These are phyloP conservation scores for Diaporthe citriasiana DNA, from an alignment of 2,329 filamentous ascomycete genomes.

Conservation along the genomic window DNA sequence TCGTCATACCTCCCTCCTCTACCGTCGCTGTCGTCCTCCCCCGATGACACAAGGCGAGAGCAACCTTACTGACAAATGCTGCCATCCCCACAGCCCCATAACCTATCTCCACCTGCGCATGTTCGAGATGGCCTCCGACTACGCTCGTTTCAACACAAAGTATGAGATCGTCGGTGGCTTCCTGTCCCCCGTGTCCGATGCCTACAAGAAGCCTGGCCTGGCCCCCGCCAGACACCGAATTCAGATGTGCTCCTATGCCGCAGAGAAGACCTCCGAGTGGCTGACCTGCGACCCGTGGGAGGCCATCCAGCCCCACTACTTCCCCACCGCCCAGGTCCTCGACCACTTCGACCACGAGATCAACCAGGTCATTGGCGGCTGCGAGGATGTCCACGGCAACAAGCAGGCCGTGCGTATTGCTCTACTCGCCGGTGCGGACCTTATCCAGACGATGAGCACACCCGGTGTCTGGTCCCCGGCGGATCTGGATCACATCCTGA, in stretches of 20 bases:
- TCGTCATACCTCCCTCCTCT: slow-evolving; percentile 12
- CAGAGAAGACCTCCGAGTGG: slow-evolving; percentile 81
- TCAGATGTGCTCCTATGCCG: slow-evolving; percentile 88
- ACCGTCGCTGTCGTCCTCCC: background rate
- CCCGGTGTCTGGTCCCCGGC: slow-evolving; percentile 85
- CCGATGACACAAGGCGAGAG: background rate
- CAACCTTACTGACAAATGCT: slow-evolving; percentile 27
- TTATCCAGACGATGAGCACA: slow-evolving; percentile 80
- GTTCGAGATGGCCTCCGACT: slow-evolving; percentile 56
- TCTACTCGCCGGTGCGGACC: slow-evolving; percentile 81
- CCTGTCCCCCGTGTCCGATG: slow-evolving; percentile 77
- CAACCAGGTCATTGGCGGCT: slow-evolving; percentile 82
- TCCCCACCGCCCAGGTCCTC: slow-evolving; percentile 88
- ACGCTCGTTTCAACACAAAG: slow-evolving; percentile 54
- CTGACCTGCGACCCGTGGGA: slow-evolving; percentile 93
- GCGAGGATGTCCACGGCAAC: slow-evolving; percentile 76
- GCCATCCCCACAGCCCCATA: slow-evolving; percentile 44
- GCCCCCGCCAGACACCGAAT: slow-evolving; percentile 81
- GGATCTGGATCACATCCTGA: slow-evolving; percentile 90
- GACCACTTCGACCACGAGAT: slow-evolving; percentile 91
- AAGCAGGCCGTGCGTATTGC: slow-evolving; percentile 81
- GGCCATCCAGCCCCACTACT: slow-evolving; percentile 86
- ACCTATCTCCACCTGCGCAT: slow-evolving; percentile 54
- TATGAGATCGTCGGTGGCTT: slow-evolving; percentile 92
- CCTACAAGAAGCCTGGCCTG: slow-evolving; percentile 84